Percentiles rank a stretch among this genome's conserved stretches.
Conservation (phyloP, 164 flowering plant species). For the Amborella trichopoda region DNA sequence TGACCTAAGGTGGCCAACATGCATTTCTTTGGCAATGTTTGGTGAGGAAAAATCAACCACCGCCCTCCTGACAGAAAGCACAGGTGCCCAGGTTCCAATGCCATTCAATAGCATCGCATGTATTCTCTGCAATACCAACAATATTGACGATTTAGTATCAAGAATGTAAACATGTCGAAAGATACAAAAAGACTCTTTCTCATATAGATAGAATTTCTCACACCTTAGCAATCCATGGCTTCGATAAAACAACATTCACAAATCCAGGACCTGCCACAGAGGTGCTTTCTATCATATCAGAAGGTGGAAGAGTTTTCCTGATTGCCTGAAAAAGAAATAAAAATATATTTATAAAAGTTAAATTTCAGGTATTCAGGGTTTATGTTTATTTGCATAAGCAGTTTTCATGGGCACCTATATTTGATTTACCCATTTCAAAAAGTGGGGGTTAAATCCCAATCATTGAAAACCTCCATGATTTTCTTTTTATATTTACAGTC, state of each 20-base stretch:
- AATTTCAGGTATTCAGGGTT: neutral
- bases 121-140: conserved; percentile 44
- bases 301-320: conserved; percentile 54
- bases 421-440: neutral
- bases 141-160: neutral
- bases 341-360: too few species aligned
- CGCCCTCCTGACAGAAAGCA: conserved; percentile 45
- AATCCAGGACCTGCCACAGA: conserved; percentile 92
- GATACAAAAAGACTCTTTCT: neutral
- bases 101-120: conserved; percentile 75
- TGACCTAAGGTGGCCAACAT: conserved; percentile 93
- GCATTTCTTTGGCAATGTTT: conserved; percentile 98
- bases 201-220: neutral
- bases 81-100: conserved; percentile 82
- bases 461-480: neutral
- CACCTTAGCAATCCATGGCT: conserved; percentile 87
- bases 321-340: conserved; percentile 41
- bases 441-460: neutral
- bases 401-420: too few species aligned
- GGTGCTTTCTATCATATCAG: conserved; percentile 70
- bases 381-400: neutral
- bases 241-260: conserved; percentile 65
- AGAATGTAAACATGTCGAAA: neutral
- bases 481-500: neutral
- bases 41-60: conserved; percentile 97